A percentile compares a stretch with the other conserved stretches of the same genome.
Conservation (phyloP, 768 basidiomycete genomes). For the Lepiota venenata region DNA sequence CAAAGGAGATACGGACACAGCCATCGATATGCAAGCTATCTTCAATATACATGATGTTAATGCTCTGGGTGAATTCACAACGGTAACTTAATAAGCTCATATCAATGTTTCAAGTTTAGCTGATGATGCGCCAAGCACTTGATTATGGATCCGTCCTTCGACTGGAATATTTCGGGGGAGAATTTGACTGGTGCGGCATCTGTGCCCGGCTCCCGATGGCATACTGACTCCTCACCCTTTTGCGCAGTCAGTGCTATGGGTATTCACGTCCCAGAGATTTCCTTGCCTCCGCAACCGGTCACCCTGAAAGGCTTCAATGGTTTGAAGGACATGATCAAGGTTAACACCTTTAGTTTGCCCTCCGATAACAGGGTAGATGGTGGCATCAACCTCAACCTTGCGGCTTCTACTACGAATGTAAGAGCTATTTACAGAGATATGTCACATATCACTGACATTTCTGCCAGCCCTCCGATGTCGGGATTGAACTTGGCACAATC, state of each 20-base stretch:
- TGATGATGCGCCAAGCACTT: constrained; percentile 33
- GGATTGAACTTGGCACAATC: constrained; percentile 58
- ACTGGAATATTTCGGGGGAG: constrained; percentile 65
- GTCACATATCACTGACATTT: neutral
- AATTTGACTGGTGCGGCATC: constrained; percentile 51
- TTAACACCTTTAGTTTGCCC: constrained; percentile 68
- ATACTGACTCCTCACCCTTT: constrained; percentile 3
- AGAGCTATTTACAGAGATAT: constrained; percentile 15
- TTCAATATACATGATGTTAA: constrained; percentile 58
- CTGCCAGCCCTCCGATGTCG: constrained; percentile 68
- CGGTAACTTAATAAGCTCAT: constrained; percentile 28
- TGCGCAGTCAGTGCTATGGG: constrained; percentile 55
- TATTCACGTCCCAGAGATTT: constrained; percentile 54
- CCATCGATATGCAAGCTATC: constrained; percentile 46
- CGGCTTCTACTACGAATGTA: constrained; percentile 59
- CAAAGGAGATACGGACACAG: constrained; percentile 60
- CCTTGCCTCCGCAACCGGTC: constrained; percentile 52
- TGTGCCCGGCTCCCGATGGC: neutral
- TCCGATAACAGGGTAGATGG: constrained; percentile 69
- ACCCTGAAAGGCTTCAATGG: constrained; percentile 71
- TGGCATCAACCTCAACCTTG: constrained; percentile 64
- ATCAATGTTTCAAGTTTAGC: neutral
- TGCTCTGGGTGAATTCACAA: constrained; percentile 62
- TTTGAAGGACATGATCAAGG: constrained; percentile 55
- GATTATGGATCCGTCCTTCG: constrained; percentile 62